These are phyloP conservation scores for Ascoidea asiatica DNA, from an alignment of 805 yeast species.

Conservation along the genomic window DNA sequence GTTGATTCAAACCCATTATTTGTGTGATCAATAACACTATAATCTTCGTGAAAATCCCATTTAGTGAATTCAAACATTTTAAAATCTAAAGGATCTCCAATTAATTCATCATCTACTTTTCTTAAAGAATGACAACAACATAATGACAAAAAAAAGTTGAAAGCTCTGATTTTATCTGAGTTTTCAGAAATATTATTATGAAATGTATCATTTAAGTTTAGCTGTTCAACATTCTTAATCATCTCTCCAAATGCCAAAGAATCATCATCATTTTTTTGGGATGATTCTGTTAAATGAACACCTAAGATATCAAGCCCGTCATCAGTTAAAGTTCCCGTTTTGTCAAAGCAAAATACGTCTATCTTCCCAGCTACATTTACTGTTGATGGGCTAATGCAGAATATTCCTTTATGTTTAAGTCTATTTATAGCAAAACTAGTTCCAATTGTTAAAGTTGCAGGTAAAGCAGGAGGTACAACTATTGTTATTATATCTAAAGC, in stretches of 20 bases:
- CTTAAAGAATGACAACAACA: constrained; percentile 80
- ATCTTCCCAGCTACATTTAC: constrained; percentile 94
- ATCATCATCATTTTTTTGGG: constrained; percentile 3
- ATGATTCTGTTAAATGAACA: constrained; percentile 25
- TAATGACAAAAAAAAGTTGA: constrained; percentile 22
- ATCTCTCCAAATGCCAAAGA: constrained; percentile 8
- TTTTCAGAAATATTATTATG: constrained; percentile 10
- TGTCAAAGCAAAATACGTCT: constrained; percentile 86
- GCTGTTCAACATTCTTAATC: constrained; percentile 12
- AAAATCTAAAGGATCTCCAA: constrained; percentile 89
- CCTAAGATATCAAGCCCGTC: constrained; percentile 88
- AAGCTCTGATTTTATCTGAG: constrained; percentile 9
- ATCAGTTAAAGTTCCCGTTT: constrained; percentile 95
- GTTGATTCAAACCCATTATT: constrained; percentile 24
- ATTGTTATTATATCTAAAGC: constrained; percentile 91
- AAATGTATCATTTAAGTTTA: constrained; percentile 12
- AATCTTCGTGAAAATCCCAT: constrained; percentile 67
- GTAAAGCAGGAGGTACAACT: constrained; percentile 97
- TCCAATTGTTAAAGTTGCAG: constrained; percentile 94
- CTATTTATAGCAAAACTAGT: constrained; percentile 83
- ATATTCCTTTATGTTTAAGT: constrained; percentile 53
- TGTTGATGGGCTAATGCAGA: constrained; percentile 87
- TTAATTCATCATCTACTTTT: constrained; percentile 57
- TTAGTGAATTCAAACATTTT: constrained; percentile 88
- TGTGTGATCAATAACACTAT: too few species aligned